phyloP scores from a whole-genome alignment of 2,329 filamentous ascomycete species.

The Boeremia lycopersici region DNA sequence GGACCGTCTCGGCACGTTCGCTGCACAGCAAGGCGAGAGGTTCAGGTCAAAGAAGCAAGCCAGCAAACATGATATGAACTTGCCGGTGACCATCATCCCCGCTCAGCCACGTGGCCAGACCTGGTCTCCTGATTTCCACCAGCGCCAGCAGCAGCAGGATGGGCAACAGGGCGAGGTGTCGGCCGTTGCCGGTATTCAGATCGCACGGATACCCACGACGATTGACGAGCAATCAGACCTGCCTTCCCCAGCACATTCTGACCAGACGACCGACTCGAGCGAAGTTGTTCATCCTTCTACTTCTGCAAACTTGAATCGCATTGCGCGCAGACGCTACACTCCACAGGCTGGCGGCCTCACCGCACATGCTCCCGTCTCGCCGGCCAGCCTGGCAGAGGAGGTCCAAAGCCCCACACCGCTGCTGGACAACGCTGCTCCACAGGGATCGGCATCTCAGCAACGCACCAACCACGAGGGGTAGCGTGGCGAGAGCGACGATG shows the following conservation, averaged over 20 bases:
- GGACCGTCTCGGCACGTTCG: constrained; percentile 55
- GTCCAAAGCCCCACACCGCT: constrained; percentile 12
- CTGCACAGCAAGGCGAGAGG: constrained; percentile 55
- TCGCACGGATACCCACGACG: constrained; percentile 24
- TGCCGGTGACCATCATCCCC: constrained; percentile 67
- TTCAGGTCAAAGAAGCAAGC: constrained; percentile 48
- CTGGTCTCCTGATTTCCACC: constrained; percentile 56
- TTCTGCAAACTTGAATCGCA: constrained; percentile 23
- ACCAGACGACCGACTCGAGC: constrained; percentile 17
- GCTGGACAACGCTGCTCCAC: constrained; percentile 5
- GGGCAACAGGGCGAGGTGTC: constrained; percentile 14
- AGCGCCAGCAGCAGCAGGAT: constrained; percentile 11
- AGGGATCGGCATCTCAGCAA: constrained; percentile 1
- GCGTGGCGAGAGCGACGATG: background rate
- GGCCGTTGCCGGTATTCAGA: constrained; percentile 20
- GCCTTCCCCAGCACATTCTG: constrained; percentile 21
- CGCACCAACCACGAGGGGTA: constrained; percentile 39
- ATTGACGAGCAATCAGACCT: constrained; percentile 23
- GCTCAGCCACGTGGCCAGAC: constrained; percentile 62
- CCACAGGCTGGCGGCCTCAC: constrained; percentile 23
- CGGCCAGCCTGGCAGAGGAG: constrained; percentile 10
- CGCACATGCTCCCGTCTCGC: constrained; percentile 10
- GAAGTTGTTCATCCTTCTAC: constrained; percentile 16
- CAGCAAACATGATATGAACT: constrained; percentile 45
- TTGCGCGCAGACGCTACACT: constrained; percentile 34